Evolutionary conservation across 148 eudicot species (phyloP).

Genomic region (Camellia granthamiana): DNA sequence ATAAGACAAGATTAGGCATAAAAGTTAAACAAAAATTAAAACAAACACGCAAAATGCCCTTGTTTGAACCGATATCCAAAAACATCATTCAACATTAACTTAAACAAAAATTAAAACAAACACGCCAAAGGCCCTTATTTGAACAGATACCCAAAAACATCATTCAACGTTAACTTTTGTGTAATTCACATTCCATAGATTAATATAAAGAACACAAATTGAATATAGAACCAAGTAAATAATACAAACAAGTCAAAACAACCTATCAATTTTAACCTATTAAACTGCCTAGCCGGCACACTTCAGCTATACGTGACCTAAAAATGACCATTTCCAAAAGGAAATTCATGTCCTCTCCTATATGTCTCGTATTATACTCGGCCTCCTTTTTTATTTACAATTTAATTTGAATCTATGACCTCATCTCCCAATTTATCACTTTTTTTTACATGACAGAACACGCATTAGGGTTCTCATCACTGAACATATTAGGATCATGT

Average conservation of each 20-base stretch:
- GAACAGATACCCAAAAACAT: too few relatives aligned
- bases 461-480: slow-evolving; percentile 11
- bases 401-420: not conserved
- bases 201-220: not conserved
- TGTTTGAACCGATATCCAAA: too few relatives aligned
- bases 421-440: not conserved
- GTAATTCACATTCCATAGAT: too few relatives aligned
- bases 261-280: not conserved
- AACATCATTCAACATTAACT: too few relatives aligned
- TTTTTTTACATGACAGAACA: slow-evolving; percentile 11
- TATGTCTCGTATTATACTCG: not conserved
- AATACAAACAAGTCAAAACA: not conserved
- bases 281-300: not conserved
- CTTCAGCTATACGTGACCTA: not conserved
- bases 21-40: too few relatives aligned
- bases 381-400: not conserved
- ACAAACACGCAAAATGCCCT: too few relatives aligned
- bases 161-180: too few relatives aligned
- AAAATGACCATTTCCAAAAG: not conserved
- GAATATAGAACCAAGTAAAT: not conserved
- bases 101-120: too few relatives aligned
- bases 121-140: too few relatives aligned
- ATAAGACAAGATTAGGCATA: too few relatives aligned
- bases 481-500: slow-evolving; percentile 4
- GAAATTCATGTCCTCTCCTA: not conserved